Base-by-base conservation (phyloP, 257 asterid genomes). In the Mentha longifolia region DNA sequence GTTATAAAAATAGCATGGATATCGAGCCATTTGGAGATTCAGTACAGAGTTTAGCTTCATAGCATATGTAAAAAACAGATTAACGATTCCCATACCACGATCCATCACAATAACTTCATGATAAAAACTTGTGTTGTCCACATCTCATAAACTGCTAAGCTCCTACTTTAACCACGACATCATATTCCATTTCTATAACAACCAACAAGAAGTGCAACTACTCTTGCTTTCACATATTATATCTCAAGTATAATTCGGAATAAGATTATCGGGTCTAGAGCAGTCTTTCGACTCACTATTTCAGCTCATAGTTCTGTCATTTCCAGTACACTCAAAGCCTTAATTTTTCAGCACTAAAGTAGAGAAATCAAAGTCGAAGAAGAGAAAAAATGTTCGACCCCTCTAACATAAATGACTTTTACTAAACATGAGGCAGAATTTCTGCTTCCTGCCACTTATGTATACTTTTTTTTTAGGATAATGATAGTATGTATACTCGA, bases 11-110 rank as follows among this genome's bases (percentile, higher is more conserved):
- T 5, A 35, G 11, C 30, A 63, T 3, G 68, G 49, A 42, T 28
- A 42, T 41, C 17, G 19, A 19, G 7, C 43, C 14, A 28, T 17
- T 37, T 50, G 52, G 39, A 62, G 68, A 41, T 20, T 17, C 8
- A 15, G 22, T 64, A 43, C 50, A 22, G 39, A 13, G 15, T 43
- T 20, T 12, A 42, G 56, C 13, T 16, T 64, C 19, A 12, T 16
- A 35, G 62, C 14, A 67, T 16, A 45, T 4, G 11, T 35, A 50
- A 55, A 50, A 55, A 55, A 39, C 22, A 16, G 74, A 68, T 68
- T 50, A 17, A 51, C 1, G 22, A 6, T 39, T 10, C 19, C 22
- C 3, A 20, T 10, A 66, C 12, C 28, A 12, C 13, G 52, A 17
- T 50, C 62, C 20, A 67, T 43, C 43, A 67, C 6, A 7, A 17